A percentile compares a stretch with the other conserved stretches of the same genome.
Evolutionary conservation across 495 filamentous ascomycete species (phyloP).

Genomic region (Penicillium silybi): DNA sequence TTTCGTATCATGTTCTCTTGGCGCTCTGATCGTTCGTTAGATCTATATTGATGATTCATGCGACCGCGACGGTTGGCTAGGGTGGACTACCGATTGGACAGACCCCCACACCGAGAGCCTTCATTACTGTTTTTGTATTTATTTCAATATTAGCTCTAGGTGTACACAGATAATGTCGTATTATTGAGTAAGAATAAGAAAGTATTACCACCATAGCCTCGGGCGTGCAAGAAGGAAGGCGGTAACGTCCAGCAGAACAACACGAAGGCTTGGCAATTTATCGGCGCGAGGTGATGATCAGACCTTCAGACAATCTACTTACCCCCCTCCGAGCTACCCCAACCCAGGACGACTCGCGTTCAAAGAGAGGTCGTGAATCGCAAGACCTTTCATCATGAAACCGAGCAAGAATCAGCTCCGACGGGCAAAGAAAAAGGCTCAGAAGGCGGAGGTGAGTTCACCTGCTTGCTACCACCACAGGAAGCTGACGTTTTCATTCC

Average conservation of each 20-base stretch:
- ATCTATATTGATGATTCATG: no score
- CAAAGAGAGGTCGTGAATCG: not conserved
- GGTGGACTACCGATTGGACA: no score
- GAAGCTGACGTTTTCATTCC: conserved; percentile 11
- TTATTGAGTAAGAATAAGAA: not conserved
- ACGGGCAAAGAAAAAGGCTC: conserved; percentile 85
- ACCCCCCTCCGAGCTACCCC: not conserved
- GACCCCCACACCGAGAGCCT: no score
- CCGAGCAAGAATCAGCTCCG: conserved; percentile 80
- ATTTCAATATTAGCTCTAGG: no score
- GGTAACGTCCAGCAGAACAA: not conserved
- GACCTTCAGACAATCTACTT: not conserved
- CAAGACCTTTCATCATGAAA: conserved; percentile 39
- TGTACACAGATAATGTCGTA: not conserved
- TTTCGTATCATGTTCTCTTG: not conserved
- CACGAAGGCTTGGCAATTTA: not conserved
- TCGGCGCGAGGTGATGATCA: not conserved
- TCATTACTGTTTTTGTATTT: no score
- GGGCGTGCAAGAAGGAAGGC: not conserved
- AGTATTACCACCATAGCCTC: not conserved
- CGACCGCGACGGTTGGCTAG: no score
- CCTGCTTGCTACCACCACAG: not conserved
- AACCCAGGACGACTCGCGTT: not conserved
- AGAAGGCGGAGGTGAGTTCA: conserved; percentile 47
- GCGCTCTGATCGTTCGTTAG: no score